These are phyloP conservation scores for Solanum paucissectum DNA, from an alignment of 257 asterid species.

Conservation along the genomic window DNA sequence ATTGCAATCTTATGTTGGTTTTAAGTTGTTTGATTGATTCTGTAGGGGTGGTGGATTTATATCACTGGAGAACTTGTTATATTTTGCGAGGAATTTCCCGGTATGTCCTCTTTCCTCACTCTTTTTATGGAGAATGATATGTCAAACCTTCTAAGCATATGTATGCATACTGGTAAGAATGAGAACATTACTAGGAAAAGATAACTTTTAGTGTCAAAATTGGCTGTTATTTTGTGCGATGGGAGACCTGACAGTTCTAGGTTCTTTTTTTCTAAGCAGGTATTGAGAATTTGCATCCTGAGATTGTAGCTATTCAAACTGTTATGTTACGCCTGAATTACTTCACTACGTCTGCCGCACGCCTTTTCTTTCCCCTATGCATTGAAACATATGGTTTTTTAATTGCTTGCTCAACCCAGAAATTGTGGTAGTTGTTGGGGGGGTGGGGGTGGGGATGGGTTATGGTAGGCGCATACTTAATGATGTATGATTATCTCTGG, in stretches of 20 bases:
- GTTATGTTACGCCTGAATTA: not conserved
- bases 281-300: not conserved
- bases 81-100: slow-evolving; percentile 78
- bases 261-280: not conserved
- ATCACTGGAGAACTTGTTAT: slow-evolving; percentile 88
- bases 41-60: slow-evolving; percentile 96
- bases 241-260: not conserved
- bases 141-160: not conserved
- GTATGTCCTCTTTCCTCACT: slow-evolving; percentile 32
- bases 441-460: not conserved
- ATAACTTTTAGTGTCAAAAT: not conserved
- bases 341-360: not conserved
- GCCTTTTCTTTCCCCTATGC: not conserved
- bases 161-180: not conserved
- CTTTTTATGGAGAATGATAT: not conserved
- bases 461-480: not conserved
- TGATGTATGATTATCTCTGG: not conserved
- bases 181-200: not conserved
- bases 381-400: not conserved
- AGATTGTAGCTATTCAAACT: not conserved
- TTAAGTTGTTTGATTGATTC: not conserved
- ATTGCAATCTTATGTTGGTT: not conserved
- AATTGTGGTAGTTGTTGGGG: not conserved
- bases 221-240: not conserved
- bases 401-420: not conserved